Conservation (phyloP, 1,139 yeast genomes). For the Magnusiomyces ingens region DNA sequence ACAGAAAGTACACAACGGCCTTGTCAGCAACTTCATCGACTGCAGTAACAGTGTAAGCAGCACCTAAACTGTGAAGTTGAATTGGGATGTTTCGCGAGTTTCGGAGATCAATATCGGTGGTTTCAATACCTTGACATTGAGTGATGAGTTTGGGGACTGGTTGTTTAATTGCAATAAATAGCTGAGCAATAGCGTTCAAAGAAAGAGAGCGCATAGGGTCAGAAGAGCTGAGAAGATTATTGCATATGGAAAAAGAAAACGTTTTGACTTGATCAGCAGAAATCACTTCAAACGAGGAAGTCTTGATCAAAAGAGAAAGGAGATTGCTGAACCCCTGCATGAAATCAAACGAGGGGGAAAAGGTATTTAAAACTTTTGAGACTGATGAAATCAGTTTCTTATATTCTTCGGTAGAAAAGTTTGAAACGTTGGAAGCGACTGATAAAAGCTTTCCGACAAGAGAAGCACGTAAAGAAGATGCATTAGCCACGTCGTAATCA, state of each 20-base stretch:
- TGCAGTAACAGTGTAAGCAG: constrained; percentile 38
- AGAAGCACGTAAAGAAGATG: constrained; percentile 14
- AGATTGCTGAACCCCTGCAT: constrained; percentile 16
- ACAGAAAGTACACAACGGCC: constrained; percentile 49
- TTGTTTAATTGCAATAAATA: constrained; percentile 29
- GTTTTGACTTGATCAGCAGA: constrained; percentile 3
- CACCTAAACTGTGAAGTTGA: constrained; percentile 58
- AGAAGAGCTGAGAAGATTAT: constrained; percentile 43
- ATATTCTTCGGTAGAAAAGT: constrained; percentile 2
- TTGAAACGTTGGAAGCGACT: constrained; percentile 13
- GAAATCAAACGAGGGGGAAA: constrained; percentile 13
- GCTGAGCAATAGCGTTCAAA: constrained; percentile 36
- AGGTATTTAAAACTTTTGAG: constrained; percentile 7
- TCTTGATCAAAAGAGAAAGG: constrained; percentile 11
- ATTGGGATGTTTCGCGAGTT: constrained; percentile 70
- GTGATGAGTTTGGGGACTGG: constrained; percentile 29
- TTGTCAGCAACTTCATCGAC: constrained; percentile 35
- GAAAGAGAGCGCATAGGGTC: constrained; percentile 44
- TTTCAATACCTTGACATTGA: constrained; percentile 55
- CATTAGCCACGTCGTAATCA: constrained; percentile 1
- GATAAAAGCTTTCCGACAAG: constrained; percentile 18
- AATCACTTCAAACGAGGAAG: constrained; percentile 4
- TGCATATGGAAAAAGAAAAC: constrained; percentile 15
- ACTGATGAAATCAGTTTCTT: constrained; percentile 11
- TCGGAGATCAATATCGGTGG: constrained; percentile 61